A percentile compares a stretch with the other conserved stretches of the same genome.
phyloP scores from a whole-genome alignment of 768 basidiomycete species.

The Trametes gibbosa region DNA sequence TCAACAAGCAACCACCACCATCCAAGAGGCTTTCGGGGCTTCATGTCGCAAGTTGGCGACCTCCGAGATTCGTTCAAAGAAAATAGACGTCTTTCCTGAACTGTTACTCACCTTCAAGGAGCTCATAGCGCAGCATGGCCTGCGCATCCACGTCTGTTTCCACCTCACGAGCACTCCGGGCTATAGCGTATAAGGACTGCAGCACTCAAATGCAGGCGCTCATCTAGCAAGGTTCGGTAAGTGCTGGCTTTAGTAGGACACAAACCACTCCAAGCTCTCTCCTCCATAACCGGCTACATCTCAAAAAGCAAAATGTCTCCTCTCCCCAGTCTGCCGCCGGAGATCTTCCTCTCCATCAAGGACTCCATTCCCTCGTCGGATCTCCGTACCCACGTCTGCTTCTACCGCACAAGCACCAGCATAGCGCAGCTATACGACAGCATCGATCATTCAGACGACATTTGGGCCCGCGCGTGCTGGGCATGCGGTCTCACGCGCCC shows the following conservation, averaged over 20 bases:
- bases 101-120: constrained; percentile 2
- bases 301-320: neutral
- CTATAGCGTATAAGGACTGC: too few relatives aligned
- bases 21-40: neutral
- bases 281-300: too few relatives aligned
- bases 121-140: neutral
- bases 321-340: neutral
- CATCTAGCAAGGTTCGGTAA: neutral
- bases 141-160: constrained; percentile 10
- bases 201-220: neutral
- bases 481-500: too few relatives aligned
- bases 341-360: constrained; percentile 7
- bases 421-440: too few relatives aligned
- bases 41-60: neutral
- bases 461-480: too few relatives aligned
- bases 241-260: too few relatives aligned
- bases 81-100: constrained; percentile 1
- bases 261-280: neutral
- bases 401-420: neutral
- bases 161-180: constrained; percentile 3
- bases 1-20: neutral
- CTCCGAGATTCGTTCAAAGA: neutral
- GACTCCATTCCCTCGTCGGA: neutral
- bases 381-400: constrained; percentile 17
- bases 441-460: too few relatives aligned